These are phyloP conservation scores for Boletus subluridellus DNA, from an alignment of 1,284 basidiomycete species.

Conservation along the genomic window DNA sequence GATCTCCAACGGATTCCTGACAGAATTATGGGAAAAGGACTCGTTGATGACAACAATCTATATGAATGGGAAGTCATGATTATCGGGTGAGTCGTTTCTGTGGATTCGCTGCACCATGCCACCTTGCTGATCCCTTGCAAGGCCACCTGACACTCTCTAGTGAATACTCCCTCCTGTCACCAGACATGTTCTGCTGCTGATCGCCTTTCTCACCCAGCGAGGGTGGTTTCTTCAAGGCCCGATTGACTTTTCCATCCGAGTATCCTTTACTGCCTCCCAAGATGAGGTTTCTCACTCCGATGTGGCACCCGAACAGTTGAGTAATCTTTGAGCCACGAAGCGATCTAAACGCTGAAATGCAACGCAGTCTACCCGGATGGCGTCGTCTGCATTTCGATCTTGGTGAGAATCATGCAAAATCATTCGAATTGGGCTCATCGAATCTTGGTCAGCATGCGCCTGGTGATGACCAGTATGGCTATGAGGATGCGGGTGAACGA, in stretches of 20 bases:
- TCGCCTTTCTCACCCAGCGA: constrained; percentile 54
- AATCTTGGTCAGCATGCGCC: constrained; percentile 73
- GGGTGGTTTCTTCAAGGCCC: constrained; percentile 89
- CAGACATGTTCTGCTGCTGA: constrained; percentile 3
- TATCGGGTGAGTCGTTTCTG: constrained; percentile 67
- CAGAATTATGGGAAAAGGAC: constrained; percentile 50
- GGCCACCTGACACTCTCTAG: constrained; percentile 89
- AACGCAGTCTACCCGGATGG: constrained; percentile 83
- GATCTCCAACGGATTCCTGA: constrained; percentile 32
- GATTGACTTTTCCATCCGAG: constrained; percentile 83
- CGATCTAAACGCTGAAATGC: constrained; percentile 7
- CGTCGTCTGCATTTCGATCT: constrained; percentile 92
- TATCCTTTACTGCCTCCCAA: constrained; percentile 92
- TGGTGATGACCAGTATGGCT: constrained; percentile 96
- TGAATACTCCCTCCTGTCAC: constrained; percentile 41
- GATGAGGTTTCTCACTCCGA: constrained; percentile 92
- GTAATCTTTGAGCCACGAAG: constrained; percentile 22
- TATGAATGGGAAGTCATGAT: constrained; percentile 93
- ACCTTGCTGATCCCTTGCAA: constrained; percentile 36
- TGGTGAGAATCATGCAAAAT: constrained; percentile 52
- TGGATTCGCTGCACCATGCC: not conserved
- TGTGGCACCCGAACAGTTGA: constrained; percentile 99
- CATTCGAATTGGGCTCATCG: constrained; percentile 1
- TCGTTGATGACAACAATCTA: constrained; percentile 90
- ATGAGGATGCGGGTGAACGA: constrained; percentile 94